phyloP scores from a whole-genome alignment of 495 filamentous ascomycete genomes.

The Neurospora sp. region DNA sequence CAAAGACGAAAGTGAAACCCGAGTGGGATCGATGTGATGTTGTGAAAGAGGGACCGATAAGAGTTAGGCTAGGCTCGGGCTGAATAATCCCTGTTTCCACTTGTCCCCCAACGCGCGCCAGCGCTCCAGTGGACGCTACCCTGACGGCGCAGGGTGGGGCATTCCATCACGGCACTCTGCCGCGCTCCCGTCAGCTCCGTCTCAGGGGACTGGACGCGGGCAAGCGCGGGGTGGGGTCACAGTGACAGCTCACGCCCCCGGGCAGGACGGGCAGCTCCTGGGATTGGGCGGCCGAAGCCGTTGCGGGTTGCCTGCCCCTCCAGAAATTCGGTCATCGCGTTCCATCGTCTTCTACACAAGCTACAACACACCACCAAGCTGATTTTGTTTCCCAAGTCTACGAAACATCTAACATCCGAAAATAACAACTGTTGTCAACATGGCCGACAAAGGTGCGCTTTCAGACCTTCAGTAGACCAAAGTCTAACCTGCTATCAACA shows the following conservation, averaged over 20 bases:
- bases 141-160: background rate
- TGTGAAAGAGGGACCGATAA: background rate
- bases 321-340: slow-evolving; percentile 1
- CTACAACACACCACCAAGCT: background rate
- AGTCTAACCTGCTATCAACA: background rate
- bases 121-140: background rate
- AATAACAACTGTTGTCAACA: background rate
- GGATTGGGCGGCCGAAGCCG: background rate
- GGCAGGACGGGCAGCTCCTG: background rate
- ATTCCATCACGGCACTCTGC: background rate
- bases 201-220: background rate
- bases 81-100: background rate
- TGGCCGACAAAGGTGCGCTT: slow-evolving; percentile 21
- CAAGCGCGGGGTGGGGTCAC: background rate
- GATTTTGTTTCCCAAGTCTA: background rate
- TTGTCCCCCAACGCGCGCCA: background rate
- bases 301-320: background rate
- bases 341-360: slow-evolving; percentile 16
- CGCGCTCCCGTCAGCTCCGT: background rate
- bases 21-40: background rate
- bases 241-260: background rate
- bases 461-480: background rate
- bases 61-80: background rate
- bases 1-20: background rate
- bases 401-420: background rate